Percentiles rank a stretch among this genome's conserved stretches.
phyloP scores from a whole-genome alignment of 129 eudicot species.

The Tagetes erecta region DNA sequence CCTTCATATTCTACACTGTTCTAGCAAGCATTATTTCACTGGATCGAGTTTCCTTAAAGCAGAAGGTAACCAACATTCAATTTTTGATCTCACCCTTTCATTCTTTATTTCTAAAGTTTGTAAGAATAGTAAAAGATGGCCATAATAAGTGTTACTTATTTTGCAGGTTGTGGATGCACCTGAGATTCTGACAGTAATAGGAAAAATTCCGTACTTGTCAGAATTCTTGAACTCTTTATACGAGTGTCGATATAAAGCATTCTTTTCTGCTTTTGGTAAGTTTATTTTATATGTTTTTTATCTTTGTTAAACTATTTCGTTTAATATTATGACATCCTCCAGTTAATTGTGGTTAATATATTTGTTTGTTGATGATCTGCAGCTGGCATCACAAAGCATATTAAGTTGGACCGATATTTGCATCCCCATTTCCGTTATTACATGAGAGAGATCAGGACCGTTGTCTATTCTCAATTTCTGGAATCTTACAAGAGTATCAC shows the following conservation, averaged over 20 bases:
- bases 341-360: not conserved
- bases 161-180: slow-evolving; percentile 80
- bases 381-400: slow-evolving; percentile 86
- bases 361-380: slow-evolving; percentile 19
- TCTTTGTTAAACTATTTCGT: not conserved
- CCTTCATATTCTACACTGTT: slow-evolving; percentile 91
- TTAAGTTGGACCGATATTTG: slow-evolving; percentile 83
- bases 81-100: not conserved
- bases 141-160: not conserved
- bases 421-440: slow-evolving; percentile 88
- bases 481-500: slow-evolving; percentile 97
- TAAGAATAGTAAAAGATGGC: not conserved
- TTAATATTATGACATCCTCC: slow-evolving; percentile 3
- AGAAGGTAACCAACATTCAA: slow-evolving; percentile 53
- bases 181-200: slow-evolving; percentile 72
- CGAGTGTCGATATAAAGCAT: slow-evolving; percentile 69
- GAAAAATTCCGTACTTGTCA: slow-evolving; percentile 63
- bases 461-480: slow-evolving; percentile 90
- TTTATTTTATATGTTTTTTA: not conserved
- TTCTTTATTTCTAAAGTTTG: not conserved
- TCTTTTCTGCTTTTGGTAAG: slow-evolving; percentile 87
- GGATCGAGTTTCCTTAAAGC: slow-evolving; percentile 91
- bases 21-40: slow-evolving; percentile 85
- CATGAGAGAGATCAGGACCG: slow-evolving; percentile 92
- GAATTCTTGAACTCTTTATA: slow-evolving; percentile 75